A percentile compares a stretch with the other conserved stretches of the same genome.
Conservation (phyloP, 2,329 filamentous ascomycete genomes). For the Triangularia verruculosa region DNA sequence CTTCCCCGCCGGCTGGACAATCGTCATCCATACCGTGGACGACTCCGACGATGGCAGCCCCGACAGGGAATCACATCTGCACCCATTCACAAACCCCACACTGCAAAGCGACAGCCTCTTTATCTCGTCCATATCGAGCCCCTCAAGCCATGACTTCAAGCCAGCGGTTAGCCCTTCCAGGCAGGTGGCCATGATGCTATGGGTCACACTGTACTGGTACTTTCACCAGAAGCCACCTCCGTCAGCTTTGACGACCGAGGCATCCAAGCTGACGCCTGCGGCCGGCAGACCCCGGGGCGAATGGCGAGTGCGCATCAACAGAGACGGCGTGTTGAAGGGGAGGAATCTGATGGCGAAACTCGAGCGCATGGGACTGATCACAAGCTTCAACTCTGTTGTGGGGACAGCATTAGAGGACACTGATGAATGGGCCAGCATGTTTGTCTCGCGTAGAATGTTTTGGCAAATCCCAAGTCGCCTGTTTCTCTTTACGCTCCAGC, state of each 20-base stretch:
- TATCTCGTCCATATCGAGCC: constrained; percentile 87
- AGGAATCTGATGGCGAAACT: constrained; percentile 83
- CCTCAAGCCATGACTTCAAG: constrained; percentile 75
- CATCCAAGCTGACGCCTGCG: constrained; percentile 63
- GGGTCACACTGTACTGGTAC: constrained; percentile 94
- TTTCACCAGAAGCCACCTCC: constrained; percentile 82
- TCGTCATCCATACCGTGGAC: constrained; percentile 77
- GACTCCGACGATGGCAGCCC: constrained; percentile 21
- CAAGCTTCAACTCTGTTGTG: constrained; percentile 71
- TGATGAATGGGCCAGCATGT: constrained; percentile 74
- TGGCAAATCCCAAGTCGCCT: constrained; percentile 89
- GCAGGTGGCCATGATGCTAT: constrained; percentile 95
- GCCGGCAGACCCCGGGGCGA: constrained; percentile 74
- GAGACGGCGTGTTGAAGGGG: constrained; percentile 84
- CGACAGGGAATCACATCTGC: constrained; percentile 42
- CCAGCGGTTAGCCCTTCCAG: constrained; percentile 76
- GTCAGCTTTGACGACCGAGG: constrained; percentile 58
- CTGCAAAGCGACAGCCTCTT: constrained; percentile 78
- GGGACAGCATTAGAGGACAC: constrained; percentile 61
- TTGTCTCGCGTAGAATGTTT: constrained; percentile 75
- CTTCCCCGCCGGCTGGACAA: constrained; percentile 85
- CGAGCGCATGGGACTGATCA: constrained; percentile 86
- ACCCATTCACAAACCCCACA: constrained; percentile 72
- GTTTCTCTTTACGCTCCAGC: constrained; percentile 82
- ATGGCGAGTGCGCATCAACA: constrained; percentile 80